Base-by-base conservation (phyloP, 1,139 yeast genomes). In the Wickerhamomyces sp. region DNA sequence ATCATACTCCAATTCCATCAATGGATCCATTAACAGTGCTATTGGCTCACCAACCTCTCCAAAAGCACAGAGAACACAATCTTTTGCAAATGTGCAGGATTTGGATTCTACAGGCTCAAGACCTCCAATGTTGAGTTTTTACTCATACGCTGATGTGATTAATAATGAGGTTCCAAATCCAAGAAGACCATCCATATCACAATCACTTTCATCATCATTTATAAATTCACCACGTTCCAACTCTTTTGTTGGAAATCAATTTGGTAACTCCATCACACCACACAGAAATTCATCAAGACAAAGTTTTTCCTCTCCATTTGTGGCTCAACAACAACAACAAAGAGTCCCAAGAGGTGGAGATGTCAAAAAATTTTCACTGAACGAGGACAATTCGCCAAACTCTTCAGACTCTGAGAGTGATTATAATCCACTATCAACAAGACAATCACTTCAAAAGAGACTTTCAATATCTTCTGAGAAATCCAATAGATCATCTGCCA, bases 141-240 rank as follows among this genome's bases (percentile, higher is more conserved):
- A 77, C 53, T 79, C 89, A 5, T 85, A 81, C 55, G 94, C 91
- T 5, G 95, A 85, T 49, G 72, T 85, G 70, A 70, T 84, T 42
- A 72, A 66, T 46, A 76, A 71, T 51, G 88, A 81, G 54, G 51
- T 55, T 37, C 52, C 84, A 68, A 54, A 61, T 41, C 62, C 72
- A 26, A 70, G 80, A 54, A 69, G 85, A 55, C 86, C 86, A 16
- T 68, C 79, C 5, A 56, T 70, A 16, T 46, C 62, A 4, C 64
- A 64, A 28, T 57, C 68, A 2, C 42, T 60, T 19, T 58, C 67
- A 3, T 56, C 65, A 2, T 52, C 61, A 6, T 47, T 58, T 31
- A 37, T 62, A 16, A 49, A 48, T 26, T 48, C 55, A 30, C 31
- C 31, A 6, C 39, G 52, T 17, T 40, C 51, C 33, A 43, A 41